Conservation (phyloP, 2,329 filamentous ascomycete genomes). For the Paecilomyces niveus region DNA sequence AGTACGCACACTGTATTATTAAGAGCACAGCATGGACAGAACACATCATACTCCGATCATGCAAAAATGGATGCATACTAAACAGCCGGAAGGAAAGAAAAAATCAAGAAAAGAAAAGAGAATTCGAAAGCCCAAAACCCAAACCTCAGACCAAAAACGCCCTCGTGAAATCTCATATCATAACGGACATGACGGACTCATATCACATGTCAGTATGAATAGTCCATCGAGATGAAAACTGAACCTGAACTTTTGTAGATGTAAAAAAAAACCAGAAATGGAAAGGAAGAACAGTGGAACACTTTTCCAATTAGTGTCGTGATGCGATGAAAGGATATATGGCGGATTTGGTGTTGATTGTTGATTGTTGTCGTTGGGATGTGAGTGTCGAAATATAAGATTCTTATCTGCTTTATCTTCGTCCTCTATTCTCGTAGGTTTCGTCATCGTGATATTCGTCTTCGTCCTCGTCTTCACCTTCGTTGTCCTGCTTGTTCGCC, state of each 20-base stretch:
- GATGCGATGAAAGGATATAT: neutral
- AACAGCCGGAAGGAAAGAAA: neutral
- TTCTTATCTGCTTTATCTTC: neutral
- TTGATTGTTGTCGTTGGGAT: neutral
- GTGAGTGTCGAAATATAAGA: neutral
- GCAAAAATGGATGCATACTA: neutral
- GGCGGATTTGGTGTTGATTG: neutral
- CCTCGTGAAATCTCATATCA: neutral
- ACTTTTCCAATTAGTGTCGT: neutral
- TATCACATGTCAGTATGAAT: neutral
- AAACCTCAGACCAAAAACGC: neutral
- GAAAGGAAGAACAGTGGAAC: neutral
- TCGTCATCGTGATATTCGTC: neutral
- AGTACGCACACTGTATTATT: neutral
- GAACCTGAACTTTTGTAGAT: neutral
- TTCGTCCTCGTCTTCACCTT: conserved; percentile 18
- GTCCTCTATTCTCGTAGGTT: neutral
- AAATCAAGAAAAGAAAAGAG: no score
- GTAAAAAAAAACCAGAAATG: neutral
- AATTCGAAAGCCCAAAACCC: no score
- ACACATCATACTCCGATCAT: neutral
- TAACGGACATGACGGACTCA: neutral
- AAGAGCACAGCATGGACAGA: neutral
- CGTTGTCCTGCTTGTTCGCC: conserved; percentile 22
- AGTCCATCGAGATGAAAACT: no score